These are phyloP conservation scores for Monosporascus sp. DNA, from an alignment of 2,329 filamentous ascomycete genomes.

Conservation along the genomic window DNA sequence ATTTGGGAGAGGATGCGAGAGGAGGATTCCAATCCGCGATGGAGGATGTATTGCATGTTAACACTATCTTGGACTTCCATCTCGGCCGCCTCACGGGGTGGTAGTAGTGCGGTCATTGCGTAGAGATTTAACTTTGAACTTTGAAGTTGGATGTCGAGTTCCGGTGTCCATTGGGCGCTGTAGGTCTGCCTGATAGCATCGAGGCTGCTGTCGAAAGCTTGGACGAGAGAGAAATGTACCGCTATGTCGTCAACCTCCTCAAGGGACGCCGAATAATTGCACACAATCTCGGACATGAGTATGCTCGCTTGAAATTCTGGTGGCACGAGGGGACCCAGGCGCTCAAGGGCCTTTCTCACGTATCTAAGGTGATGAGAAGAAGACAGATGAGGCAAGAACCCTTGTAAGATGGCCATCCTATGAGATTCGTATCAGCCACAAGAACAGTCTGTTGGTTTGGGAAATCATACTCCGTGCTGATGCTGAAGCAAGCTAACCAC, in stretches of 20 bases:
- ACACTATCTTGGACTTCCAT: background rate
- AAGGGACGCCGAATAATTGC: constrained; percentile 6
- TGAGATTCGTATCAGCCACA: background rate
- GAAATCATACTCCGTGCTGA: constrained; percentile 6
- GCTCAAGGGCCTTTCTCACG: constrained; percentile 4
- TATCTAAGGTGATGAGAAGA: constrained; percentile 3
- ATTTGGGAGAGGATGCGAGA: constrained; percentile 2
- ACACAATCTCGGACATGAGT: constrained; percentile 5
- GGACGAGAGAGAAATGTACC: constrained; percentile 4
- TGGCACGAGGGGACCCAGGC: background rate
- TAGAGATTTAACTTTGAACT: constrained; percentile 8
- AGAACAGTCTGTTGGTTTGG: too few species aligned
- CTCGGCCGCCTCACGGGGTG: background rate
- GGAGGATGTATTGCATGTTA: constrained; percentile 5
- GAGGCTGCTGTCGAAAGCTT: constrained; percentile 5
- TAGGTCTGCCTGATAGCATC: constrained; percentile 4
- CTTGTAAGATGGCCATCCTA: constrained; percentile 8
- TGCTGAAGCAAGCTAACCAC: constrained; percentile 7
- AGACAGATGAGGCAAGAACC: constrained; percentile 7
- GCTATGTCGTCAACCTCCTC: constrained; percentile 6
- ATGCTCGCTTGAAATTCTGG: background rate
- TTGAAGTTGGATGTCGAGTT: constrained; percentile 7
- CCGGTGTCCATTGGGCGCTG: constrained; percentile 2
- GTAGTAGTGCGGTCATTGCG: constrained; percentile 3
- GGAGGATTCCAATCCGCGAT: constrained; percentile 4